Base-by-base conservation (phyloP, 345 rosid species). In the Boechera divaricarpa region DNA sequence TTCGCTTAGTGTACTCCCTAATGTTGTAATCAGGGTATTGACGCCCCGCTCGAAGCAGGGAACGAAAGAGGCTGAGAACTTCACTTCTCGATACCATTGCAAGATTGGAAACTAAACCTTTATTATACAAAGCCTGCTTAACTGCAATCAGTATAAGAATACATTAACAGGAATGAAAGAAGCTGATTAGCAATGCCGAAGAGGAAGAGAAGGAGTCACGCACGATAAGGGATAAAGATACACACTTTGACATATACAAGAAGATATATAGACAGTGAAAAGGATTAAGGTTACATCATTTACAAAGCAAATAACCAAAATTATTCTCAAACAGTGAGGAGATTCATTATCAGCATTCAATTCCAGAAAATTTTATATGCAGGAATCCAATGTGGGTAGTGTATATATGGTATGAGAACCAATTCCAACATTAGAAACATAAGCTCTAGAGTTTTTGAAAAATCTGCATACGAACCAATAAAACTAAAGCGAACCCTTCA, bases 1-100 rank as follows among this genome's bases (percentile, higher is more conserved):
- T 92, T 31, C 96, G 91, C 82, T 84, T 94, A 6, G 86, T 32
- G 82, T 94, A 94, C 85, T 88, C 97, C 65, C 98, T 81, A 41
- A 89, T 67, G 88, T 93, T 89, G 83, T 91, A 93, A 73, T 94
- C 98, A 55, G 69, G 28, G 83, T 83, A 94, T 7, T 80, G 85
- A 53, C 92, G 87, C 11, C 91, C 95, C 3, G 84, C 85, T 56
- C 94, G 91, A 6, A 94, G 88, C 56, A 94, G 80, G 9, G 97
- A 79, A 4, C 96, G 97, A 49, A 79, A 89, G 15, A 94, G 84
- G 12, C 79, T 77, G 26, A 86, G 66, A 2, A 88, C 83, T 81
- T 92, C 87, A 21, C 69, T 55, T 62, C 75, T 84, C 13, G 80
- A 47, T 11, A 53, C 76, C 82, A 79, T 79, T 54, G 41, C 60